Percentiles rank a stretch among this genome's conserved stretches.
Evolutionary conservation across 805 yeast genomes (phyloP).

Genomic region (Clavispora fructus): DNA sequence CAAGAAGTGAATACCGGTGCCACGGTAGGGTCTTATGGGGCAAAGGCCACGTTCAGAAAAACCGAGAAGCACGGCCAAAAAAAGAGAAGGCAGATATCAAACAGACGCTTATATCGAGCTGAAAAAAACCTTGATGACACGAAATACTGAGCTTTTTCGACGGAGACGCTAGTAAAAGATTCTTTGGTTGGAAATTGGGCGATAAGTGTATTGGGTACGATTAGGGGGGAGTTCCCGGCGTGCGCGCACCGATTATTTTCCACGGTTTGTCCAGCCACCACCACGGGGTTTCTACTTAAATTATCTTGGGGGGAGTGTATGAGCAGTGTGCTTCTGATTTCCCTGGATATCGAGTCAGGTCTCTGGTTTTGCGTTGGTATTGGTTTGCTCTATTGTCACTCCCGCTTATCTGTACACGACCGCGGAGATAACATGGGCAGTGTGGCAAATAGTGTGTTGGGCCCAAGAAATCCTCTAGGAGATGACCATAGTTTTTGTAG

Average conservation of each 20-base stretch:
- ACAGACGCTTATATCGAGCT: not conserved
- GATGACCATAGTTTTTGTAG: too few species aligned
- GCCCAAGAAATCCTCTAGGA: too few species aligned
- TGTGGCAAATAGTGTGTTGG: not conserved
- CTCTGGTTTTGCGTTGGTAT: not conserved
- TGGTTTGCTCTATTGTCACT: not conserved
- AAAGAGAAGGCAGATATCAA: not conserved
- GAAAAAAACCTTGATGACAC: not conserved
- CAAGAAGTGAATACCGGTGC: not conserved
- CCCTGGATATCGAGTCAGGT: too few species aligned
- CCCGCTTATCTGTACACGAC: not conserved
- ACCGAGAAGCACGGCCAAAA: not conserved
- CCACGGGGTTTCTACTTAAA: too few species aligned
- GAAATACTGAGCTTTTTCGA: not conserved
- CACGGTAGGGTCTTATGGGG: not conserved
- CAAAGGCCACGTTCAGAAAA: not conserved
- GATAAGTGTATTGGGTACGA: not conserved
- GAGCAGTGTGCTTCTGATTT: too few species aligned
- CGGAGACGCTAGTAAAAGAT: not conserved
- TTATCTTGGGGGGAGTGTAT: too few species aligned
- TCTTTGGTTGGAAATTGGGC: not conserved
- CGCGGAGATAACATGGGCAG: not conserved
- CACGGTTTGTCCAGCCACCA: not conserved
- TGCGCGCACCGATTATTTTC: not conserved
- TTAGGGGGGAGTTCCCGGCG: not conserved